Base-by-base conservation (phyloP, 2,329 filamentous ascomycete species). In the Colletotrichum salicis region DNA sequence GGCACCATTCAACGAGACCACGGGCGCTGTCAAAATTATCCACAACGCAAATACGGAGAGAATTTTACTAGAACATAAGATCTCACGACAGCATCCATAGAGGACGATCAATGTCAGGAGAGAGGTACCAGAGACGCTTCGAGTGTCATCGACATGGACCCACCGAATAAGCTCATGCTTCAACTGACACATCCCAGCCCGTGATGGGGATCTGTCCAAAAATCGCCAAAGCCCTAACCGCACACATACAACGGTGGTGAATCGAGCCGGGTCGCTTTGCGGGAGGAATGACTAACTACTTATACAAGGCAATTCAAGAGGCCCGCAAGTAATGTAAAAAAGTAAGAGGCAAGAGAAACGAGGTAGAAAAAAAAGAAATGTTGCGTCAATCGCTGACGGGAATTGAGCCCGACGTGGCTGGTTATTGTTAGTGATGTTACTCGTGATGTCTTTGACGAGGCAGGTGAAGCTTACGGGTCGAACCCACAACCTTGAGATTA, bases 401-500 rank as follows among this genome's bases (percentile, higher is more conserved):
- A 64, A 57, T 64, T 71, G 70, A 71, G 70, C 70, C 65, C 70
- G 70, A 71, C 70, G 70, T 71, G 65, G 70, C 61, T 56, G 22
- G 13, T 13, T 27, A 1, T 1, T 29, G 33, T 64, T 41, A 64
- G 33, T 22, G 15, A 15, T 15, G 48, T 1, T 6, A 3, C 12
- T 10, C 13, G 3, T 4, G n/a, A 15, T 1, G n/a, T 29, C 7
- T 41, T 8, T 15, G 24, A 7, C 11, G 37, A 35, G 19, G 19
- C 5, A 24, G 48, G 24, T 12, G 12, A 35, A 6, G 24, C 61
- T 64, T 64, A 64, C 61, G 72, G 70, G 70, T 86, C 85, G 84
- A 87, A 88, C 87, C 84, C 84, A 83, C 84, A 87, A 83, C 85
- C 85, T 87, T 86, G 84, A 87, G 86, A 86, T 87, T 88, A 88